phyloP scores from a whole-genome alignment of 225 moss, liverwort and hornwort species.

The Asterella californica region DNA sequence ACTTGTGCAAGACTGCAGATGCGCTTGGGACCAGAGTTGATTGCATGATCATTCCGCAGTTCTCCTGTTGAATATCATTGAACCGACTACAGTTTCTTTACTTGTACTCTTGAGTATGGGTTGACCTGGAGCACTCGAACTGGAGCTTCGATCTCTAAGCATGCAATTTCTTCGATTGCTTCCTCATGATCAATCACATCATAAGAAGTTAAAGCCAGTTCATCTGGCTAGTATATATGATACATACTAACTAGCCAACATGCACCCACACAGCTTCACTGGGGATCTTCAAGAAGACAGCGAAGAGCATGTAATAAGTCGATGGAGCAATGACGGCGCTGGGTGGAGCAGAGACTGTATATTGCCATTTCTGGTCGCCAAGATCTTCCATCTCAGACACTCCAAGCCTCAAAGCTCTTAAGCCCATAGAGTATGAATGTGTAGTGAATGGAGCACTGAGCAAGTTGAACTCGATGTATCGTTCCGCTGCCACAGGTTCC shows the following conservation, averaged over 20 bases:
- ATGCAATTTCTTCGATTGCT: background rate
- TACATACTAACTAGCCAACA: background rate
- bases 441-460: slow-evolving; percentile 61
- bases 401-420: slow-evolving; percentile 43
- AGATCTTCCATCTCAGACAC: background rate
- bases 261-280: slow-evolving; percentile 53
- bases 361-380: slow-evolving; percentile 22
- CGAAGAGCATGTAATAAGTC: slow-evolving; percentile 48
- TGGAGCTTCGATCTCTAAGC: background rate
- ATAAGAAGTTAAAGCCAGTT: background rate
- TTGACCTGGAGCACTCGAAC: background rate
- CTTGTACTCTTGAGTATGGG: too few relatives aligned
- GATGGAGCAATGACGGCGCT: slow-evolving; percentile 45
- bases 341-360: slow-evolving; percentile 35
- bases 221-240: background rate
- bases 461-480: slow-evolving; percentile 37
- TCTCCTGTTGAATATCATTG: too few relatives aligned
- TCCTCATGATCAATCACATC: background rate
- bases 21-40: too few relatives aligned
- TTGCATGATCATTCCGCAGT: too few relatives aligned
- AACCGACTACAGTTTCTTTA: too few relatives aligned
- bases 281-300: slow-evolving; percentile 38
- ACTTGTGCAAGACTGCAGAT: too few relatives aligned
- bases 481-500: background rate
- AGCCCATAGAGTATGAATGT: slow-evolving; percentile 58